phyloP scores from a whole-genome alignment of 202 grass and related monocot genomes.

The Cymbopogon flexuosus region DNA sequence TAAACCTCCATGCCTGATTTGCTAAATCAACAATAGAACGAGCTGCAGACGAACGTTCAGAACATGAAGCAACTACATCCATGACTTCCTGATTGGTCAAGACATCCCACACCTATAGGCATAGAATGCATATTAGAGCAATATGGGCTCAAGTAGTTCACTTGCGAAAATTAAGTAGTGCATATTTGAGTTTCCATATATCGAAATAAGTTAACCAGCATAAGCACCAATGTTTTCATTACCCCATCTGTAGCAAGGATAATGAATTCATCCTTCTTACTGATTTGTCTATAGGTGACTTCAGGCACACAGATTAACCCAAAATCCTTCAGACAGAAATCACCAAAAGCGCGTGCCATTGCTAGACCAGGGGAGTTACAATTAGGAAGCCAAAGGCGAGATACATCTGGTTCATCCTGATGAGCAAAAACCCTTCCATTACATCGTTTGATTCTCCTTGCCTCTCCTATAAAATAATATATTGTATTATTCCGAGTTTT shows the following conservation, averaged over 20 bases:
- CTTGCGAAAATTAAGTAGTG: background rate
- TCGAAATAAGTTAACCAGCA: background rate
- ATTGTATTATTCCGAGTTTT: background rate
- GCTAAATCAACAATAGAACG: constrained; percentile 60
- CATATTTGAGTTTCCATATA: background rate
- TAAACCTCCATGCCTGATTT: constrained; percentile 60
- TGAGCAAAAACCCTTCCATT: constrained; percentile 79
- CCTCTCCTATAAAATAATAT: constrained; percentile 55
- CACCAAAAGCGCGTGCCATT: constrained; percentile 88
- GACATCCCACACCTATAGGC: constrained; percentile 78
- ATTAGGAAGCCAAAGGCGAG: constrained; percentile 85
- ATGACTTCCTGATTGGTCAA: constrained; percentile 78
- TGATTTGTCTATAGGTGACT: constrained; percentile 53
- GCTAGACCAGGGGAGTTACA: constrained; percentile 68
- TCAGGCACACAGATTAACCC: constrained; percentile 87
- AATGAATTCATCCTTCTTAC: constrained; percentile 71
- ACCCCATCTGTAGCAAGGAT: constrained; percentile 89
- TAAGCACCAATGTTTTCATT: constrained; percentile 16
- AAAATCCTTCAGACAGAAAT: constrained; percentile 92
- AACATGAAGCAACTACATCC: constrained; percentile 57
- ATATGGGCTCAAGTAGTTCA: background rate
- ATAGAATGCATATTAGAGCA: constrained; percentile 14
- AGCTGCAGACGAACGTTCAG: constrained; percentile 43
- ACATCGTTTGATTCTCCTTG: constrained; percentile 72
- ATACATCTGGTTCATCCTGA: constrained; percentile 74